Percentiles rank a stretch among this genome's conserved stretches.
These are phyloP conservation scores for Pyrenophora tritici-repentis DNA, from an alignment of 2,329 filamentous ascomycete genomes.

Conservation along the genomic window DNA sequence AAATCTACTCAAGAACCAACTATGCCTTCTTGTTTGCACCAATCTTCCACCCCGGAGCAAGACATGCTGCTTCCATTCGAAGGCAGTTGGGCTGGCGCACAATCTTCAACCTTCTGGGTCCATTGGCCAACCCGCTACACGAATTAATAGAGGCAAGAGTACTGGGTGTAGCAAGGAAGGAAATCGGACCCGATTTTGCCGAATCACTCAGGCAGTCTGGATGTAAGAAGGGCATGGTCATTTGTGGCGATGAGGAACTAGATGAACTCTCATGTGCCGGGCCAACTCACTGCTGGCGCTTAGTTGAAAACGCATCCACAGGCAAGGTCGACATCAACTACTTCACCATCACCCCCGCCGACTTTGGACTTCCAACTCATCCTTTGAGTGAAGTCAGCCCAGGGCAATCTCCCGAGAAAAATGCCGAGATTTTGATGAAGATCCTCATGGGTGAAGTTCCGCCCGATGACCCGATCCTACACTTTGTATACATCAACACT, in stretches of 20 bases:
- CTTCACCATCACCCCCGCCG: conserved; percentile 78
- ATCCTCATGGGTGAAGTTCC: conserved; percentile 76
- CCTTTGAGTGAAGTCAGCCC: conserved; percentile 78
- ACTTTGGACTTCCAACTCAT: conserved; percentile 82
- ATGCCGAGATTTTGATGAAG: conserved; percentile 79
- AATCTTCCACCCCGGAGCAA: conserved; percentile 95
- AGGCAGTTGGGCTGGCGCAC: conserved; percentile 91
- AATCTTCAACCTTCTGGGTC: conserved; percentile 96
- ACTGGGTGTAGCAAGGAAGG: conserved; percentile 87
- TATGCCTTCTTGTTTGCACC: conserved; percentile 97
- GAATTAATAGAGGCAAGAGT: conserved; percentile 79
- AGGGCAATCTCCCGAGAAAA: conserved; percentile 83
- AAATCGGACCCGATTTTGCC: conserved; percentile 86
- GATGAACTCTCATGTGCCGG: conserved; percentile 96
- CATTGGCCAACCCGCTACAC: conserved; percentile 88
- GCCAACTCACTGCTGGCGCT: conserved; percentile 83
- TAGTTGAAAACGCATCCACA: conserved; percentile 57
- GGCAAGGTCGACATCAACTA: conserved; percentile 67
- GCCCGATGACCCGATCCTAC: conserved; percentile 79
- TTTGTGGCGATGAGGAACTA: conserved; percentile 92
- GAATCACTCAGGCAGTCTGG: conserved; percentile 80
- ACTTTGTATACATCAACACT: conserved; percentile 94
- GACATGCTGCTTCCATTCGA: conserved; percentile 81
- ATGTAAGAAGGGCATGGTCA: conserved; percentile 80
- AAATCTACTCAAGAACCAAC: conserved; percentile 79